Percentiles rank a stretch among this genome's conserved stretches.
These are phyloP conservation scores for Moricandia arvensis DNA, from an alignment of 345 rosid genomes.

Conservation along the genomic window DNA sequence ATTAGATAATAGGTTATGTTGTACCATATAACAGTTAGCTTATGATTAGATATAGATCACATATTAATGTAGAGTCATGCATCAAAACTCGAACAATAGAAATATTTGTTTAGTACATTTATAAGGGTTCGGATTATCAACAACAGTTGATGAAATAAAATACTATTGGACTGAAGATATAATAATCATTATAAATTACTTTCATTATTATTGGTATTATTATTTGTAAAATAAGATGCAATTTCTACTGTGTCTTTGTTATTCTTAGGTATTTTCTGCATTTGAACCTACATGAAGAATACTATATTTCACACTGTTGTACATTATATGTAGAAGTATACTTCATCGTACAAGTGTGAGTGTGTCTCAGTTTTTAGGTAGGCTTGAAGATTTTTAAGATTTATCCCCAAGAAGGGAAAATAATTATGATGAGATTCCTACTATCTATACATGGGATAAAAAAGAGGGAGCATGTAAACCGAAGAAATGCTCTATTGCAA, in stretches of 20 bases:
- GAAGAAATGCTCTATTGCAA: background rate
- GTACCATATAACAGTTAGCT: background rate
- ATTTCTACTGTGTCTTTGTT: background rate
- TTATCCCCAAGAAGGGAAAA: background rate
- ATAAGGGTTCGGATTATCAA: background rate
- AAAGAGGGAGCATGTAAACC: background rate
- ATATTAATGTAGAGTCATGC: background rate
- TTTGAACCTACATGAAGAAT: background rate
- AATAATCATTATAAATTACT: background rate
- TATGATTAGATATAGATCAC: background rate
- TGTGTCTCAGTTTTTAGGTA: background rate
- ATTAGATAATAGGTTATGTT: background rate
- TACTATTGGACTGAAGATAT: too few relatives aligned
- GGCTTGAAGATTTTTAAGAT: background rate
- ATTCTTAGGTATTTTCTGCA: background rate
- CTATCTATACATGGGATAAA: too few relatives aligned
- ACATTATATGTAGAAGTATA: background rate
- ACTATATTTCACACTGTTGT: background rate
- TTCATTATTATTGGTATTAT: background rate
- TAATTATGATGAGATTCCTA: background rate
- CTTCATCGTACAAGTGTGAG: background rate
- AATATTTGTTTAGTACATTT: background rate
- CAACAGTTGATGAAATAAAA: background rate
- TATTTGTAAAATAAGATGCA: background rate
- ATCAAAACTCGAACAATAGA: background rate